Evolutionary conservation across 139 green algal species (phyloP).

Genomic region (Limnomonas spitsbergensis): DNA sequence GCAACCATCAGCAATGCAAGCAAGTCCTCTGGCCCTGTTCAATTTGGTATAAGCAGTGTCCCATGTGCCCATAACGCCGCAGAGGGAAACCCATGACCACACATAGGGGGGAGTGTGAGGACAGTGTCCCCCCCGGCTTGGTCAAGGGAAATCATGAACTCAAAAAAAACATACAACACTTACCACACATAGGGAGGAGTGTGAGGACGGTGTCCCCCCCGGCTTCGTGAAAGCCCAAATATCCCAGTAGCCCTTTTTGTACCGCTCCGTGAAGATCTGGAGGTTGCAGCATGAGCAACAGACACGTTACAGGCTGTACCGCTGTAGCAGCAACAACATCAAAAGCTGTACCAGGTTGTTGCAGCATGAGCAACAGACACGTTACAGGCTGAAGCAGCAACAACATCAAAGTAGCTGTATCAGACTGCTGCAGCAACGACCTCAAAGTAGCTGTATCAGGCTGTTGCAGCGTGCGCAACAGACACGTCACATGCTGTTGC

Average conservation of each 20-base stretch:
- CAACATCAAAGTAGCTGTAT: conserved; percentile 43
- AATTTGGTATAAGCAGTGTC: too few relatives aligned
- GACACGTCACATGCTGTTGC: background rate
- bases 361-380: background rate
- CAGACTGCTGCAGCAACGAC: conserved; percentile 38
- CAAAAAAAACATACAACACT: too few relatives aligned
- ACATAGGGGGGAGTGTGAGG: conserved; percentile 90
- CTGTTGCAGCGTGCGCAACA: background rate
- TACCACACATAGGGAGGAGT: conserved; percentile 82
- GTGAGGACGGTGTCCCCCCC: conserved; percentile 97
- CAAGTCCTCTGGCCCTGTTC: too few relatives aligned
- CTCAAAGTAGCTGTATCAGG: too few relatives aligned
- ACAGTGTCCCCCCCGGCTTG: conserved; percentile 95
- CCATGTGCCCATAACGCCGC: too few relatives aligned
- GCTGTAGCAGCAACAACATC: background rate
- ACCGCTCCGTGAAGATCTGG: conserved; percentile 84
- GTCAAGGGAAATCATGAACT: conserved; percentile 72
- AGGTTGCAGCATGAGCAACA: background rate
- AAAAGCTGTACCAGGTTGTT: conserved; percentile 55
- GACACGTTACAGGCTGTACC: background rate
- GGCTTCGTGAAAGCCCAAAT: conserved; percentile 74
- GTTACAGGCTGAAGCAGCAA: background rate
- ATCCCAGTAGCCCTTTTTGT: conserved; percentile 80
- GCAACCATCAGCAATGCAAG: too few relatives aligned
- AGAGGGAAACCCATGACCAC: conserved; percentile 34